Base-by-base conservation (phyloP, 2,329 filamentous ascomycete genomes). In the Didymella pomorum region DNA sequence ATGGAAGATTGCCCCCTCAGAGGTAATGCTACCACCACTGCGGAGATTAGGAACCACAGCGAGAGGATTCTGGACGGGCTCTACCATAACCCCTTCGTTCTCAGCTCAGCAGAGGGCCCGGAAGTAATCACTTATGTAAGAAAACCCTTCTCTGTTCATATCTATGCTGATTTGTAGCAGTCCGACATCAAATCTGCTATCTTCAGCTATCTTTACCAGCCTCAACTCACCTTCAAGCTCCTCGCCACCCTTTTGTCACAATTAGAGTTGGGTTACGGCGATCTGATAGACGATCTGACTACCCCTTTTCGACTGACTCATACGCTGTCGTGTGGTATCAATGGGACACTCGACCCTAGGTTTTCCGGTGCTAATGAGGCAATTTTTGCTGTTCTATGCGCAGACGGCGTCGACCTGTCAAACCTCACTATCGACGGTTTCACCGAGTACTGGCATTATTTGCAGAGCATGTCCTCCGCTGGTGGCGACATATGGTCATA, bases 81-180 rank as follows among this genome's bases (percentile, higher is more conserved):
- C 1, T 77, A 78, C 53, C 77, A 80, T 64, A 73, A 76, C 31
- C 80, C 80, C 1, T 58, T 81, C 5, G 67, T 72, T 1, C 65
- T 81, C n/a, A 60, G 37, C 46, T 75, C 62, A 63, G 45, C 44
- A 18, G 52, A 61, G 7, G 70, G 65, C 2, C 71, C 69, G 52
- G 64, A 74, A 48, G 53, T 81, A 7, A 66, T 81, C 47, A 79
- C 78, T 5, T 80, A 75, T 60, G 41, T 43, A 26, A 43, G 41
- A 4, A 23, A 7, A 11, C 11, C 2, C 20, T 4, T 23, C 4
- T 16, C 8, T 8, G 20, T 6, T 16, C 39, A 26, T 26, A 12
- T n/a, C 41, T n/a, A 2, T n/a, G 23, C 23, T 43, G 11, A 43
- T 23, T 9, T 7, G n/a, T 20, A 2, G 11, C n/a, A 43, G 41